These are phyloP conservation scores for Aspergillus biplanus DNA, from an alignment of 495 filamentous ascomycete species.

Conservation along the genomic window DNA sequence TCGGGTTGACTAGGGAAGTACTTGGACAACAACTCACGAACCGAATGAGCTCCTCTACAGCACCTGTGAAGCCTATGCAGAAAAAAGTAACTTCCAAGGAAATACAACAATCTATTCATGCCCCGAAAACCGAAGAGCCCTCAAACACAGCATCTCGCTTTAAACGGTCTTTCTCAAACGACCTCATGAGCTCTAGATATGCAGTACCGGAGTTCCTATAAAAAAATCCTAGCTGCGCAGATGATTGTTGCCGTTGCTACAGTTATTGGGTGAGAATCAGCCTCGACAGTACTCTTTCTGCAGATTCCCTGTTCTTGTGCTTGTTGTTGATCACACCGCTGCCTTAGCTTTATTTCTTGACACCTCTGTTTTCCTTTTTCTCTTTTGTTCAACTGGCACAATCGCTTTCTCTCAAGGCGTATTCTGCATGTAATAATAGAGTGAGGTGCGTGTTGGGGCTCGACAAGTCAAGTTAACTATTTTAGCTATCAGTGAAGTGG, in stretches of 20 bases:
- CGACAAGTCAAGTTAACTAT: no score
- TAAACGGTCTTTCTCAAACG: not conserved
- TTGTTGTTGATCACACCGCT: no score
- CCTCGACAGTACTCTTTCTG: no score
- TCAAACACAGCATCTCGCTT: not conserved
- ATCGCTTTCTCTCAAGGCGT: no score
- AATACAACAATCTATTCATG: constrained; percentile 24
- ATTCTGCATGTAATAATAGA: no score
- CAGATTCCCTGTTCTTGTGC: no score
- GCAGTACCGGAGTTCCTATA: not conserved
- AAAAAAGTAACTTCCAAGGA: not conserved
- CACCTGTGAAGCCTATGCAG: not conserved
- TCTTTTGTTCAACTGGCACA: no score
- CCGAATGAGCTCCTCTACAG: not conserved
- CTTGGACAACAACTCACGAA: constrained; percentile 1
- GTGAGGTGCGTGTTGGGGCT: no score
- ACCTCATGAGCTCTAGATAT: constrained; percentile 2
- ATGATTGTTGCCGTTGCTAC: not conserved
- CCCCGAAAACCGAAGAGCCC: constrained; percentile 9
- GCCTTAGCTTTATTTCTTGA: no score
- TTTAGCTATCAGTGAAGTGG: no score
- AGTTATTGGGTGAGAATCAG: no score
- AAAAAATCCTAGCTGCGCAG: not conserved
- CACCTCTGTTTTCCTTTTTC: no score
- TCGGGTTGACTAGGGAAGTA: not conserved